Percentiles rank a stretch among this genome's conserved stretches.
Evolutionary conservation across 768 basidiomycete species (phyloP).

Genomic region (Tephrocybe sp.): DNA sequence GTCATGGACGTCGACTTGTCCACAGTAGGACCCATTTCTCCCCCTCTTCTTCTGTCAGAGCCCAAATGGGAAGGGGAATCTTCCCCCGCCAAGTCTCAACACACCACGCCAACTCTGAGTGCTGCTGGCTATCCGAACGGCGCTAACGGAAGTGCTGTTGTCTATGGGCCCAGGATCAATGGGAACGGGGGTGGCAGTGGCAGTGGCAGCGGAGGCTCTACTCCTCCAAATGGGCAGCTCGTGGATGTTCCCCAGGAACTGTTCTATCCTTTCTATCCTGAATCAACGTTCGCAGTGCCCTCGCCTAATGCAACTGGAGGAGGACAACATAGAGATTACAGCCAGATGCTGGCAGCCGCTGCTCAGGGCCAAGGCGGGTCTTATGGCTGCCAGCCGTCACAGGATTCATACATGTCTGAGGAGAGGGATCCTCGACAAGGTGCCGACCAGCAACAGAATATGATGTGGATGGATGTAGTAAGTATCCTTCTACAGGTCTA

Average conservation of each 20-base stretch:
- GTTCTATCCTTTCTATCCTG: slow-evolving; percentile 81
- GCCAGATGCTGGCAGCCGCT: slow-evolving; percentile 56
- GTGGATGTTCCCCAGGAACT: slow-evolving; percentile 68
- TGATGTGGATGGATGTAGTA: slow-evolving; percentile 45
- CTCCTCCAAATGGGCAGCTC: slow-evolving; percentile 45
- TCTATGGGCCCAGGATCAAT: slow-evolving; percentile 33
- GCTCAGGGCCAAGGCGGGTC: slow-evolving; percentile 55
- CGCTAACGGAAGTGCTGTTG: slow-evolving; percentile 6
- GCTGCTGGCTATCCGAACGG: slow-evolving; percentile 28
- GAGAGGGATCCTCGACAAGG: slow-evolving; percentile 49
- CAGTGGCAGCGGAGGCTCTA: slow-evolving; percentile 31
- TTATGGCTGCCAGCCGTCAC: slow-evolving; percentile 54
- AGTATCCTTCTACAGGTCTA: slow-evolving; percentile 20
- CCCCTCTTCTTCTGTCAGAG: slow-evolving; percentile 49
- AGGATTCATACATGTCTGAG: slow-evolving; percentile 70
- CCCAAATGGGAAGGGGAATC: slow-evolving; percentile 54
- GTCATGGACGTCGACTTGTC: slow-evolving; percentile 77
- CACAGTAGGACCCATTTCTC: slow-evolving; percentile 47
- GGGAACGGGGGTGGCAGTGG: slow-evolving; percentile 24
- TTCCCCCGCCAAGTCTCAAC: slow-evolving; percentile 40
- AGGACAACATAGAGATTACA: slow-evolving; percentile 41
- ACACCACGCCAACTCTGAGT: slow-evolving; percentile 42
- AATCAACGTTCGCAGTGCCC: slow-evolving; percentile 29
- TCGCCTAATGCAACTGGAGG: slow-evolving; percentile 6
- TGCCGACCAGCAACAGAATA: slow-evolving; percentile 25